phyloP scores from a whole-genome alignment of 2,329 filamentous ascomycete genomes.

The Akanthomyces dipterigenus region DNA sequence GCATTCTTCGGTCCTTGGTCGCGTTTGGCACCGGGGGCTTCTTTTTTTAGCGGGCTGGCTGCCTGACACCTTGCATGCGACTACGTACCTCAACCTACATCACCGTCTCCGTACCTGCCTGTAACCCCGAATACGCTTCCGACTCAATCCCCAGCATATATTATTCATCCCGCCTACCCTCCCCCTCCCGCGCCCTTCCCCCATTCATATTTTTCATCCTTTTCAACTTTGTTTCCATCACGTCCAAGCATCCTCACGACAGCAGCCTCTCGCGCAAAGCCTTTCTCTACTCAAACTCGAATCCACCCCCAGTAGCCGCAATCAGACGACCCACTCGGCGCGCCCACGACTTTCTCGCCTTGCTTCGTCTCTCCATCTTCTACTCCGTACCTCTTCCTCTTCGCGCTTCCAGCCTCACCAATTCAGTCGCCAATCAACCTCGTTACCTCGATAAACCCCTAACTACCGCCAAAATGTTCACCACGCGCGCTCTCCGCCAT shows the following conservation, averaged over 20 bases:
- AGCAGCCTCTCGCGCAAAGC: background rate
- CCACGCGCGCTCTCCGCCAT: slow-evolving; percentile 51
- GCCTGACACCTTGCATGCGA: too few relatives aligned
- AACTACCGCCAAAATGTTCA: slow-evolving; percentile 38
- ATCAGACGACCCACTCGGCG: slow-evolving; percentile 4
- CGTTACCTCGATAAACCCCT: background rate
- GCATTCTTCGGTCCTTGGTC: background rate
- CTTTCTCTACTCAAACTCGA: background rate
- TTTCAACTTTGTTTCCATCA: background rate
- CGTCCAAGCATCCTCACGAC: background rate
- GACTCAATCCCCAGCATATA: background rate
- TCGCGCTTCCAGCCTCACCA: background rate
- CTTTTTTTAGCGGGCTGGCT: too few relatives aligned
- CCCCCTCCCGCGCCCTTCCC: background rate
- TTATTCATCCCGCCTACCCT: background rate
- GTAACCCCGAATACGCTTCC: background rate
- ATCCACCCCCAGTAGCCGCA: slow-evolving; percentile 7
- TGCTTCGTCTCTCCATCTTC: background rate
- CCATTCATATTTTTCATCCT: background rate
- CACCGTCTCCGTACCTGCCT: too few relatives aligned
- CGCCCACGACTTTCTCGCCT: background rate
- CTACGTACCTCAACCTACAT: too few relatives aligned
- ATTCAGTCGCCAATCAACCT: slow-evolving; percentile 3
- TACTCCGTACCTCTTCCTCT: background rate
- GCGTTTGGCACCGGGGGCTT: background rate